A percentile compares a stretch with the other conserved stretches of the same genome.
Conservation (phyloP, 2,329 filamentous ascomycete genomes). For the Helminthosporium solani region DNA sequence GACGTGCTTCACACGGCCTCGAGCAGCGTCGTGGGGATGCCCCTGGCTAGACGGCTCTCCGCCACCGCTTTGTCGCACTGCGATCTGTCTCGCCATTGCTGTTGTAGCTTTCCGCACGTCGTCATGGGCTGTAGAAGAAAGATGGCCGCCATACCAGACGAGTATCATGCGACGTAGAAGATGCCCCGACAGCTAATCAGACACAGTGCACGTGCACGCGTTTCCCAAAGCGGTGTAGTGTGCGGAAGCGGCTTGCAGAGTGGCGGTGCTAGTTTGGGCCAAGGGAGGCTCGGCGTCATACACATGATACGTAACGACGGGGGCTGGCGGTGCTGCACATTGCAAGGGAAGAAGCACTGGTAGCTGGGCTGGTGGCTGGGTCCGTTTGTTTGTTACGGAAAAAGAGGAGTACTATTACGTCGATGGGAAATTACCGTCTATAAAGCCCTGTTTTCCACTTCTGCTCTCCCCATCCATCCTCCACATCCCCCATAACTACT, state of each 20-base stretch:
- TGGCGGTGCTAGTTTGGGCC: constrained; percentile 18
- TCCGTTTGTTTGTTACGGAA: constrained; percentile 12
- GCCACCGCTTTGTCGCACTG: background rate
- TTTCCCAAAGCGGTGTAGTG: constrained; percentile 9
- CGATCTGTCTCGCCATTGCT: background rate
- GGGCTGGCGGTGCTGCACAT: constrained; percentile 17
- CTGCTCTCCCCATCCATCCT: background rate
- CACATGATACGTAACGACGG: constrained; percentile 19
- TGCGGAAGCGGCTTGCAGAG: background rate
- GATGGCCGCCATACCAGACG: no score
- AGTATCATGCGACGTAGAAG: constrained; percentile 3
- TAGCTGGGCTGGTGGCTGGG: no score
- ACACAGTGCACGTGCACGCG: background rate
- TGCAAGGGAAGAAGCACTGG: no score
- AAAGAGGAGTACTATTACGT: no score
- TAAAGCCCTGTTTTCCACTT: constrained; percentile 5
- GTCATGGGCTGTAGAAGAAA: no score
- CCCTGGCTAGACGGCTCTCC: background rate
- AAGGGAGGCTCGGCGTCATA: no score
- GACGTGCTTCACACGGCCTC: background rate
- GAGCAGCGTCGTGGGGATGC: no score
- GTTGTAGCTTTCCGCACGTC: background rate
- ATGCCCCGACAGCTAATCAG: constrained; percentile 13
- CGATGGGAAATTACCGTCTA: constrained; percentile 1
- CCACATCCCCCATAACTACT: background rate